Percentiles rank a stretch among this genome's conserved stretches.
Conservation (phyloP, 441 rosid genomes). For the Euphorbia schlechtendalii region DNA sequence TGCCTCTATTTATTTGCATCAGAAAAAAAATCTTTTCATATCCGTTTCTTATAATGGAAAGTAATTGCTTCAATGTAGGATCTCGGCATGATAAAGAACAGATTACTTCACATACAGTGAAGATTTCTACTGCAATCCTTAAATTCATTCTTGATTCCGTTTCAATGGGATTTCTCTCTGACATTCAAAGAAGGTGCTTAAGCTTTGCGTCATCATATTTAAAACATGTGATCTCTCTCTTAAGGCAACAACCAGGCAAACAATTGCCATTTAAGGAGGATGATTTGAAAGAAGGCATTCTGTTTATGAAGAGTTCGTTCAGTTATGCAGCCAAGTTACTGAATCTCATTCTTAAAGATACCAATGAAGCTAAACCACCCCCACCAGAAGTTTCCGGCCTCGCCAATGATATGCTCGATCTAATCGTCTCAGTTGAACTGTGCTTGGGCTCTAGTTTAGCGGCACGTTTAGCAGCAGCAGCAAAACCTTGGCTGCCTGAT, state of each 20-base stretch:
- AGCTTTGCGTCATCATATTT: slow-evolving; percentile 51
- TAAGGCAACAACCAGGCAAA: slow-evolving; percentile 31
- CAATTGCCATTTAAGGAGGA: slow-evolving; percentile 42
- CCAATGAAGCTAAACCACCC: slow-evolving; percentile 40
- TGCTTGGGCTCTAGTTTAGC: slow-evolving; percentile 47
- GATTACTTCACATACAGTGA: slow-evolving; percentile 37
- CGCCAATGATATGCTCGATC: slow-evolving; percentile 52
- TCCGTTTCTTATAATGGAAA: neutral
- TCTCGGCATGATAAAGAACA: slow-evolving; percentile 28
- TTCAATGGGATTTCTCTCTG: slow-evolving; percentile 47
- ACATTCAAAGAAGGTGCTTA: slow-evolving; percentile 38
- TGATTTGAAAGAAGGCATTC: slow-evolving; percentile 38
- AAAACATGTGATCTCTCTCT: slow-evolving; percentile 34
- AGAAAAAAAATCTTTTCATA: neutral
- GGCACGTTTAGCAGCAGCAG: slow-evolving; percentile 40
- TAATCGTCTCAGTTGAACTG: slow-evolving; percentile 45
- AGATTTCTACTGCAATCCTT: slow-evolving; percentile 58
- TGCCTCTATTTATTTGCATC: neutral
- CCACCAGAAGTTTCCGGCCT: slow-evolving; percentile 49
- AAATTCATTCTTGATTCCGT: slow-evolving; percentile 61
- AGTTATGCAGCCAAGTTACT: slow-evolving; percentile 72
- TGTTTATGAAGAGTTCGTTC: slow-evolving; percentile 63
- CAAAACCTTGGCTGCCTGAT: slow-evolving; percentile 88
- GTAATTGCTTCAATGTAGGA: slow-evolving; percentile 30
- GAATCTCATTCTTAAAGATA: slow-evolving; percentile 41